Evolutionary conservation across 1,284 basidiomycete genomes (phyloP), one percentile per base, ranked within the genome.

Genomic region (Sanguinoderma infundibulare): DNA sequence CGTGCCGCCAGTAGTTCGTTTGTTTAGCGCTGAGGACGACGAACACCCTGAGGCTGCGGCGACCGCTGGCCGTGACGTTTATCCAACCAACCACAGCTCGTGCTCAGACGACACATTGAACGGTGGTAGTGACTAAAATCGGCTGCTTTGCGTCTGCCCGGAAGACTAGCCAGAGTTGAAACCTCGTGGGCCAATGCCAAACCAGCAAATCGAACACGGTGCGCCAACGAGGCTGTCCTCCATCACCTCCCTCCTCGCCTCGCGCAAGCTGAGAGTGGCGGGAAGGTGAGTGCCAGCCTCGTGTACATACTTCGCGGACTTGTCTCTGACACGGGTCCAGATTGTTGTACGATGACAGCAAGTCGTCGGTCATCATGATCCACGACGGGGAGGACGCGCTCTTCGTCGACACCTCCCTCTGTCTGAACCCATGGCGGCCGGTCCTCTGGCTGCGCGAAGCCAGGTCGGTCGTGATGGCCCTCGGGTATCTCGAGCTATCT

Each of bases 401-500:
- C 40, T 73, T 87, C 12, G 80, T 87, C 14, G 86, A 89, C 68
- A 78, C 79, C 10, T 76, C 79, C 38, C 76, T 85, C 17, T 84
- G 83, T 60, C 64, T 87, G 36, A 78, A 79, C 66, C 66, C 72
- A 17, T 75, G 63, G 54, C 66, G 55, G 46, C 53, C 67, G 5
- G 55, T 62, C 14, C 66, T 67, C 28, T 89, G 87, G 87, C 75
- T 80, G 36, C 72, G 77, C 55, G 85, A 88, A 62, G 77, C 75
- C n/a, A 77, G 83, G 64, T 73, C 77, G 61, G 77, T 76, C 36
- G 73, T 87, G 39, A 81, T 83, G 74, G 80, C 79, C 20, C 71
- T 88, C 53, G 87, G 87, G 26, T 78, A 86, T 70, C 72, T 88
- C 55, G 86, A 89, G 67, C 70, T 70, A 35, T 70, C 72, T 57